Conservation (phyloP, 768 basidiomycete species). For the Tylopilus balloui region DNA sequence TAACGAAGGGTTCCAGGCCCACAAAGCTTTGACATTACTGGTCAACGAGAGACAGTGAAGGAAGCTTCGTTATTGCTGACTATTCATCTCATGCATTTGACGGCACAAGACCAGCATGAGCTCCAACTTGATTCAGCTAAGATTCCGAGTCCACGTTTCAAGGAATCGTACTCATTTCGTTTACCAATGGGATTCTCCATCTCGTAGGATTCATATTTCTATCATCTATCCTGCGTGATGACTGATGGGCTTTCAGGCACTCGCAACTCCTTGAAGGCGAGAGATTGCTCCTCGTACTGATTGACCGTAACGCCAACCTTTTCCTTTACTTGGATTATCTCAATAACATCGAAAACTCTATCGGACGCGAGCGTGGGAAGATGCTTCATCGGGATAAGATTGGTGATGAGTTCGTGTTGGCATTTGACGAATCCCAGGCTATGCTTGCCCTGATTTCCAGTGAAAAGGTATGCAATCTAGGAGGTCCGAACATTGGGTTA, state of each 20-base stretch:
- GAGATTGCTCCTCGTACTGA: constrained; percentile 38
- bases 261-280: constrained; percentile 40
- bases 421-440: constrained; percentile 50
- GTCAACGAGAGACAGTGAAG: constrained; percentile 16
- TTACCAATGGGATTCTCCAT: constrained; percentile 21
- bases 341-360: constrained; percentile 31
- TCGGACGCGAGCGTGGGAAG: constrained; percentile 32
- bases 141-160: constrained; percentile 26
- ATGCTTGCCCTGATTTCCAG: constrained; percentile 44
- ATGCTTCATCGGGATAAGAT: constrained; percentile 42
- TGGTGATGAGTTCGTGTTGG: constrained; percentile 41
- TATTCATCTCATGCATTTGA: constrained; percentile 28
- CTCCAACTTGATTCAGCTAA: constrained; percentile 22
- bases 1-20: constrained; percentile 9
- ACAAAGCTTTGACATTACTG: constrained; percentile 16
- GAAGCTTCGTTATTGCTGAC: constrained; percentile 23
- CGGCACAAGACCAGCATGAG: constrained; percentile 28
- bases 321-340: constrained; percentile 37
- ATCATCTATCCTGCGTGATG: not conserved
- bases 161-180: constrained; percentile 23
- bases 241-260: constrained; percentile 22
- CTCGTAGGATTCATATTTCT: constrained; percentile 13
- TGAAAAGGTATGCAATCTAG: constrained; percentile 34
- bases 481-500: not conserved
- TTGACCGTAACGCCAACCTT: constrained; percentile 31